phyloP scores from a whole-genome alignment of 2,329 filamentous ascomycete species.

The Calonectria pseudoturangicola region DNA sequence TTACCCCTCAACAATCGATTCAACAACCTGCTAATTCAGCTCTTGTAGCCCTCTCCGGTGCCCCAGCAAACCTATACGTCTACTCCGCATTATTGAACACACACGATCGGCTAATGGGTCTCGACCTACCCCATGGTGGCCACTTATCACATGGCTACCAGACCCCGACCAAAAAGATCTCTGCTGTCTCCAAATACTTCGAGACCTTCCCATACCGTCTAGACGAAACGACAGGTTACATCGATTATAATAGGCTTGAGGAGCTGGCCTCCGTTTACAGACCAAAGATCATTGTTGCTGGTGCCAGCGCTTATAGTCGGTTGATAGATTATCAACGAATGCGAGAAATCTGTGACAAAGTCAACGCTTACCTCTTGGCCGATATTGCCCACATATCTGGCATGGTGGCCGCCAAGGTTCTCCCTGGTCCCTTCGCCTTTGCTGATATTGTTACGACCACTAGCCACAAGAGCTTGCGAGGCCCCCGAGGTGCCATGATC shows the following conservation, averaged over 20 bases:
- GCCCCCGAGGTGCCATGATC: conserved; percentile 96
- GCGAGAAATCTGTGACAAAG: conserved; percentile 92
- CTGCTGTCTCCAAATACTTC: conserved; percentile 99
- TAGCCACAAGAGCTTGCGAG: conserved; percentile 97
- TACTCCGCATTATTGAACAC: conserved; percentile 95
- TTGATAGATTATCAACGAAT: conserved; percentile 96
- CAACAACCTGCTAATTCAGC: conserved; percentile 33
- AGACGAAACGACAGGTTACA: conserved; percentile 91
- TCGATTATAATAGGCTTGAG: conserved; percentile 95
- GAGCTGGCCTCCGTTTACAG: conserved; percentile 91
- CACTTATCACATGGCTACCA: conserved; percentile 98
- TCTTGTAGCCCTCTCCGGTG: conserved; percentile 82
- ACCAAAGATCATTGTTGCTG: conserved; percentile 96
- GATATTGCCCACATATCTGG: conserved; percentile 99
- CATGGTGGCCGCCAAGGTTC: conserved; percentile 91
- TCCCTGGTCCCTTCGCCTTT: conserved; percentile 91
- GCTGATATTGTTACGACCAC: conserved; percentile 98
- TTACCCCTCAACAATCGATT: conserved; percentile 13
- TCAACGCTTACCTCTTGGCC: conserved; percentile 92
- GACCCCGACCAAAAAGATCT: conserved; percentile 95
- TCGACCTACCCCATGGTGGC: conserved; percentile 96
- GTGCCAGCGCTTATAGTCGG: conserved; percentile 96
- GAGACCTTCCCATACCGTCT: conserved; percentile 97
- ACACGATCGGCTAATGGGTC: conserved; percentile 96
- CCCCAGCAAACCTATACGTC: conserved; percentile 88